Evolutionary conservation across 352 stramenopile genomes (phyloP).

Genomic region (Halophytophthora polymorphica): DNA sequence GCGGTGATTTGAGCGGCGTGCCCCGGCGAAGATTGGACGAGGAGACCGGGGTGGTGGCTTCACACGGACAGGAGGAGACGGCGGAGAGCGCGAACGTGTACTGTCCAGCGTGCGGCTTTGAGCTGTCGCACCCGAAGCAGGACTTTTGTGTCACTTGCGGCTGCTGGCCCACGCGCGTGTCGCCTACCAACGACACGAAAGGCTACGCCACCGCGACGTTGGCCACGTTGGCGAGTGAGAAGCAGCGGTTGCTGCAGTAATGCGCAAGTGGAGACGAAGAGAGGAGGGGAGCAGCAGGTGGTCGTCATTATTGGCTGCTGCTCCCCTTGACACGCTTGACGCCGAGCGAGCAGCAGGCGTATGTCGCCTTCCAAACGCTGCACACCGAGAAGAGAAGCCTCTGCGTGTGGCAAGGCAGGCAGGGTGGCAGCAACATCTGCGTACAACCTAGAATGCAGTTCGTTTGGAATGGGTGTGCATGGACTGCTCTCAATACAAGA

Average conservation of each 20-base stretch:
- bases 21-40: constrained; percentile 26
- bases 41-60: constrained; percentile 25
- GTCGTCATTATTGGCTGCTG: too few relatives aligned
- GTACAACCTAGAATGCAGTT: too few relatives aligned
- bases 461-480: not conserved
- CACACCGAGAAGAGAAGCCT: too few relatives aligned
- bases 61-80: constrained; percentile 35
- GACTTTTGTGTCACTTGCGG: constrained; percentile 63
- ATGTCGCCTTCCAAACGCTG: too few relatives aligned
- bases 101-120: constrained; percentile 42
- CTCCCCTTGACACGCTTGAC: too few relatives aligned
- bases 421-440: too few relatives aligned
- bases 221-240: constrained; percentile 32
- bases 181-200: constrained; percentile 48
- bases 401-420: too few relatives aligned
- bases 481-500: not conserved
- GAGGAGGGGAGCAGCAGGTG: too few relatives aligned
- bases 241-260: constrained; percentile 17
- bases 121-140: constrained; percentile 36
- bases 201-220: constrained; percentile 51
- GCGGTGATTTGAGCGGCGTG: constrained; percentile 40
- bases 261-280: not conserved
- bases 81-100: constrained; percentile 42
- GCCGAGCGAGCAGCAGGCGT: too few relatives aligned
- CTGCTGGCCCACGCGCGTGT: constrained; percentile 59